Percentiles rank a stretch among this genome's conserved stretches.
Evolutionary conservation across 1,284 basidiomycete genomes (phyloP).

Genomic region (Cutaneotrichosporon cavernicola): DNA sequence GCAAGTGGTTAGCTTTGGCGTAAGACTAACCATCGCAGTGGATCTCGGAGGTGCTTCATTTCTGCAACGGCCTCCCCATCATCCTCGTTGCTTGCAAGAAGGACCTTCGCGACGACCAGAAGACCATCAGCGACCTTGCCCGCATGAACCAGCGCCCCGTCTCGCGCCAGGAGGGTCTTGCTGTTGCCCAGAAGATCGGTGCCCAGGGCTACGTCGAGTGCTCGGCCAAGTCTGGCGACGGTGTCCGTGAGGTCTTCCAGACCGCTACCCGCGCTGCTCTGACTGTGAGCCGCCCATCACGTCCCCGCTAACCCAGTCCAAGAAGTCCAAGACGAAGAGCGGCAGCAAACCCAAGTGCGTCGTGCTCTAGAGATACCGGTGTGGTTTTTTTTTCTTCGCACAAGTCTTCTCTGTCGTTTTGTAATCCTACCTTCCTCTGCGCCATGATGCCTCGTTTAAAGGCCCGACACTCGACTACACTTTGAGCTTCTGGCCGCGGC

Average conservation of each 20-base stretch:
- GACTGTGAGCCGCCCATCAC: conserved; percentile 50
- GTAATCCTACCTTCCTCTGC: conserved; percentile 23
- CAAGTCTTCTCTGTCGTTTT: conserved; percentile 24
- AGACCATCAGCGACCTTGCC: conserved; percentile 74
- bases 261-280: conserved; percentile 79
- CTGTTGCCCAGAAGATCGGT: conserved; percentile 82
- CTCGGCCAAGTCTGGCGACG: conserved; percentile 82
- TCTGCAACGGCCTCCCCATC: conserved; percentile 81
- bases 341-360: conserved; percentile 51
- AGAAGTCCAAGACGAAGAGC: conserved; percentile 19
- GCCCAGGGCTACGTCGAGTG: conserved; percentile 88
- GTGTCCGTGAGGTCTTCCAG: conserved; percentile 89
- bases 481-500: conserved; percentile 7
- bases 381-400: conserved; percentile 9
- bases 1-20: conserved; percentile 54
- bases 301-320: conserved; percentile 16
- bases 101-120: conserved; percentile 74
- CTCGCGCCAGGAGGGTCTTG: conserved; percentile 70
- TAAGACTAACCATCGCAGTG: conserved; percentile 59
- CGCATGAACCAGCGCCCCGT: conserved; percentile 80
- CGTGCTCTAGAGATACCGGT: conserved; percentile 57
- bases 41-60: conserved; percentile 92
- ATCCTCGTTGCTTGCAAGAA: conserved; percentile 92
- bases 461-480: conserved; percentile 12
- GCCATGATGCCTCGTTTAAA: conserved; percentile 8